Base-by-base conservation (phyloP, 1,284 basidiomycete genomes). In the Ceratobasidium sp. region DNA sequence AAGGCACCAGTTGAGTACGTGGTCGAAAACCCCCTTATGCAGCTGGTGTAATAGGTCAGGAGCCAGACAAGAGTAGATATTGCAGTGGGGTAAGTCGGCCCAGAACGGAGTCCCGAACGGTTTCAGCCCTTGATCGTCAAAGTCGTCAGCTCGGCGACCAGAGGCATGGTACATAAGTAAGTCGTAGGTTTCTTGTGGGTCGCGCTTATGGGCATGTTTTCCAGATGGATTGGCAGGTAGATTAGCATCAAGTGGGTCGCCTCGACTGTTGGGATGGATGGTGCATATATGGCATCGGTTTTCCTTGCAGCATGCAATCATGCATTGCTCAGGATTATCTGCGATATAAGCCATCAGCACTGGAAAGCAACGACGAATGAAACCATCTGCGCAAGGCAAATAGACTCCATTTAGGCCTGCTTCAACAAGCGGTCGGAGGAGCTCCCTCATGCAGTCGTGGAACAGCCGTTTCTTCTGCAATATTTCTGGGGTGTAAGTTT, bases 331-430 rank as follows among this genome's bases (percentile, higher is more conserved):
- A 0, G 75, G 65, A n/a, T 69, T 60, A 33, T 77, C 75, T 0
- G 65, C 65, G 16, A 77, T 48, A 27, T 59, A 68, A 8, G 85
- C 85, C 0, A 85, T 85, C 3, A 88, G 88, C 84, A 82, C 86
- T 0, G 85, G 85, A 71, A 80, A 77, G 20, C 65, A 68, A 0
- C 41, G 8, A 1, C 75, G 57, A 8, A 35, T 10, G 14, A 41
- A 41, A 7, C 74, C 74, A 67, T 77, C 74, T 3, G 38, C 64
- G 60, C 74, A 77, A 12, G 48, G n/a, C 18, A 67, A 16, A 1
- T n/a, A 7, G 5, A 77, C 64, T 2, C 74, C 74, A 2, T 52
- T 33, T n/a, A 44, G 20, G 2, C 74, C 74, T 27, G 74, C 62
- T 18, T 30, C 16, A 35, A 20, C 6, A 18, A 60, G 48, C 7